Conservation (phyloP, 257 asterid genomes). For the Hygrophila difformis region DNA sequence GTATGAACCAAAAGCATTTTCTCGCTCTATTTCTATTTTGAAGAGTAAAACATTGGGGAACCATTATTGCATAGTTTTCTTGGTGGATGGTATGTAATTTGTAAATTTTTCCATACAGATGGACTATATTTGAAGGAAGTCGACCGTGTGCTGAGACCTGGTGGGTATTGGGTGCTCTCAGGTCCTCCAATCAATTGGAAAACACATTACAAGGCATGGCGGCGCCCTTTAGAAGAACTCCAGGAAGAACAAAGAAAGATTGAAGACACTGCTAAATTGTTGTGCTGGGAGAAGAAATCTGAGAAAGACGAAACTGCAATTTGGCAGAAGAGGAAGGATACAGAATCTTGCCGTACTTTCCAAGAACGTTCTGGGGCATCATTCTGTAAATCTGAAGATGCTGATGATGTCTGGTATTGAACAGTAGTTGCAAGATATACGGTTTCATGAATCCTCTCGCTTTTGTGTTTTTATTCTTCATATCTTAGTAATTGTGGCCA, state of each 20-base stretch:
- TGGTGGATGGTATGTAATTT: background rate
- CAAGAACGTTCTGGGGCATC: slow-evolving; percentile 39
- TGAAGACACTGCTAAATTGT: slow-evolving; percentile 43
- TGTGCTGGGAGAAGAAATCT: slow-evolving; percentile 52
- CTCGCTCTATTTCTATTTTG: background rate
- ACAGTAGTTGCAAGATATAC: slow-evolving; percentile 6
- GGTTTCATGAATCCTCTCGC: too few species aligned
- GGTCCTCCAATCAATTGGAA: slow-evolving; percentile 66
- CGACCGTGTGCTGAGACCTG: slow-evolving; percentile 60
- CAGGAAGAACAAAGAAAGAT: slow-evolving; percentile 46
- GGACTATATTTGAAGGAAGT: slow-evolving; percentile 58
- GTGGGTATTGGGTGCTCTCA: slow-evolving; percentile 65
- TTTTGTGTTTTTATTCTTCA: too few species aligned
- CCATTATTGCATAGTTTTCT: too few species aligned
- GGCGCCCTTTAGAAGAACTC: slow-evolving; percentile 43
- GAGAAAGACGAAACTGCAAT: slow-evolving; percentile 46
- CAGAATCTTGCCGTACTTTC: slow-evolving; percentile 31
- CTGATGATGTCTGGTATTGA: slow-evolving; percentile 49
- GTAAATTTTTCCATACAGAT: slow-evolving; percentile 27
- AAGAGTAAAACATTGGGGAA: background rate
- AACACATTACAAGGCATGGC: slow-evolving; percentile 43
- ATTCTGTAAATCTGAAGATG: slow-evolving; percentile 33
- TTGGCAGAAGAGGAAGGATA: slow-evolving; percentile 42
- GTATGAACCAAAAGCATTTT: slow-evolving; percentile 20
- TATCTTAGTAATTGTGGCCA: too few species aligned